Evolutionary conservation across 2,329 filamentous ascomycete species (phyloP).

Genomic region (Colletotrichum graminicola): DNA sequence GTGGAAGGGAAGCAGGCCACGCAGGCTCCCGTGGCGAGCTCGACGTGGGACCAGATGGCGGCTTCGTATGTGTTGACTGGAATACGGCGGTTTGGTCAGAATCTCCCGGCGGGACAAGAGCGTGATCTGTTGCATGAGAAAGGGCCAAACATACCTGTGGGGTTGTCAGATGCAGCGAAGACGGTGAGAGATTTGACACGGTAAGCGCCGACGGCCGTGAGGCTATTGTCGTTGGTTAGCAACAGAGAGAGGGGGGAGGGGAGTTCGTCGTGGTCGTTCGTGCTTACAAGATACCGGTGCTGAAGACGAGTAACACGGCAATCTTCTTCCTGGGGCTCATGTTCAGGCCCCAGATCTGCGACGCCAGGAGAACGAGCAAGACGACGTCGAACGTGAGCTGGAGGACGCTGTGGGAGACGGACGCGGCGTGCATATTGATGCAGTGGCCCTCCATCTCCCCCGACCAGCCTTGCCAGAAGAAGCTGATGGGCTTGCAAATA

Average conservation of each 20-base stretch:
- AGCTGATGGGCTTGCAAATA: background rate
- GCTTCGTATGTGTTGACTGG: background rate
- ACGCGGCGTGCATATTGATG: background rate
- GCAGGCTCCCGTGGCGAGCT: background rate
- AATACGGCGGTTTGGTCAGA: background rate
- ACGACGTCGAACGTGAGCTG: background rate
- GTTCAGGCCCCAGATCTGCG: background rate
- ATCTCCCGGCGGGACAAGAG: background rate
- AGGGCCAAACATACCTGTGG: background rate
- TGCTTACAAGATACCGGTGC: background rate
- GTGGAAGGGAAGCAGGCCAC: background rate
- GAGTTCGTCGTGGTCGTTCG: too few relatives aligned
- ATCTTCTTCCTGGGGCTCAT: background rate
- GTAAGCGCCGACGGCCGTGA: background rate
- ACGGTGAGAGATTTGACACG: background rate
- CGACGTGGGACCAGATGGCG: background rate
- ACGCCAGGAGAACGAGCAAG: background rate
- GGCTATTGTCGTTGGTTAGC: background rate
- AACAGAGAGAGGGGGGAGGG: too few relatives aligned
- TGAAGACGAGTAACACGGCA: background rate
- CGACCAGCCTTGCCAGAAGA: background rate
- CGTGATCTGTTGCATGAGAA: background rate
- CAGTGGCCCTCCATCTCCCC: background rate
- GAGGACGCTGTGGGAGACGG: background rate
- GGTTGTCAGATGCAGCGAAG: background rate